These are phyloP conservation scores for Teratosphaeriaceae sp. DNA, from an alignment of 2,329 filamentous ascomycete genomes.

Conservation along the genomic window DNA sequence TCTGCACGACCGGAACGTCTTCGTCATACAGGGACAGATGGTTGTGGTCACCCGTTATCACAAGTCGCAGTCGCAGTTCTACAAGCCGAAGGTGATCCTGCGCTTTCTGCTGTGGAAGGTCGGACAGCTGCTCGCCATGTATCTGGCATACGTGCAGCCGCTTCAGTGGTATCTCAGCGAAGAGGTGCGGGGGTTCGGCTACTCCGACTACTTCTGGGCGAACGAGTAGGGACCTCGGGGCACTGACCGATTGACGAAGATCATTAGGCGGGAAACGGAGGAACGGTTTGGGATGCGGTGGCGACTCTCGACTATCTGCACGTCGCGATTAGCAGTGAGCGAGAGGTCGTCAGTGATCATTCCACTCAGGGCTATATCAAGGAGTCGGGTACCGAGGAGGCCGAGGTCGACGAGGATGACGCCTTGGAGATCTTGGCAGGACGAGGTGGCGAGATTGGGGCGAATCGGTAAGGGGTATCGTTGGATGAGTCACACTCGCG, in stretches of 20 bases:
- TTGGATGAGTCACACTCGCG: slow-evolving; percentile 8
- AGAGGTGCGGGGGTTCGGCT: slow-evolving; percentile 9
- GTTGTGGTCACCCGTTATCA: slow-evolving; percentile 19
- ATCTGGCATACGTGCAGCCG: slow-evolving; percentile 19
- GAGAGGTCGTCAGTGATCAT: slow-evolving; percentile 11
- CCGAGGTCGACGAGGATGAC: slow-evolving; percentile 18
- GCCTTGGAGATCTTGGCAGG: slow-evolving; percentile 12
- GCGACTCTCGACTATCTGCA: slow-evolving; percentile 11
- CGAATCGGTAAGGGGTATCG: slow-evolving; percentile 12
- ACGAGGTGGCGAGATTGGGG: slow-evolving; percentile 10
- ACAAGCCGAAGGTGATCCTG: slow-evolving; percentile 22
- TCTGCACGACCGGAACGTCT: slow-evolving; percentile 18
- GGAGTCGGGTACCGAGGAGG: slow-evolving; percentile 14
- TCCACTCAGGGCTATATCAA: slow-evolving; percentile 18
- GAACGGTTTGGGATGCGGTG: slow-evolving; percentile 14
- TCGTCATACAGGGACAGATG: slow-evolving; percentile 14
- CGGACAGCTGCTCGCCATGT: slow-evolving; percentile 18
- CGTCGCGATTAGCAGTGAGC: slow-evolving; percentile 14
- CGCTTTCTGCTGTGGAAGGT: slow-evolving; percentile 19
- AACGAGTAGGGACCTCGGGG: slow-evolving; percentile 10
- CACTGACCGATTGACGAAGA: slow-evolving; percentile 11
- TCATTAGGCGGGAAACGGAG: slow-evolving; percentile 14
- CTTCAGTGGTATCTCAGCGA: slow-evolving; percentile 15
- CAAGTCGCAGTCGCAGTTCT: slow-evolving; percentile 20
- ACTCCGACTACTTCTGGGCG: slow-evolving; percentile 11